These are phyloP conservation scores for Teunomyces tritomae DNA, from an alignment of 805 yeast genomes.

Conservation along the genomic window DNA sequence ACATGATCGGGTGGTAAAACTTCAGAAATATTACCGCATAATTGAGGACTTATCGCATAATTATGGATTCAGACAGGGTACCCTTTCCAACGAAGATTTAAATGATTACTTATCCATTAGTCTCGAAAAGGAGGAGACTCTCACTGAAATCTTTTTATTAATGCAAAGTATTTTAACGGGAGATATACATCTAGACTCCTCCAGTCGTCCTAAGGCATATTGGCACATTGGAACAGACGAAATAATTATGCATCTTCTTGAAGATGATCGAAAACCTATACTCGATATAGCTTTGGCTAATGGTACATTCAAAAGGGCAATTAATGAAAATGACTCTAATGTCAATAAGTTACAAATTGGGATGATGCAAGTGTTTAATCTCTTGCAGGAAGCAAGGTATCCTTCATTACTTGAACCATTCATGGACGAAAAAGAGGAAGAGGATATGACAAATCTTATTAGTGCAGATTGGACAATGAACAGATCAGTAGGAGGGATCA, in stretches of 20 bases:
- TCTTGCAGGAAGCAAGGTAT: conserved; percentile 29
- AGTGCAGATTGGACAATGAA: conserved; percentile 43
- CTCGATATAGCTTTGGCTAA: conserved; percentile 36
- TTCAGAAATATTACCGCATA: conserved; percentile 49
- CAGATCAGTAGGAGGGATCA: conserved; percentile 41
- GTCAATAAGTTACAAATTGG: conserved; percentile 33
- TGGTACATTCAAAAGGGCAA: conserved; percentile 30
- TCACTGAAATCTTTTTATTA: conserved; percentile 33
- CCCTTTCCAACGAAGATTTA: conserved; percentile 48
- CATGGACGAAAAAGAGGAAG: background rate
- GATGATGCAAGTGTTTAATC: conserved; percentile 38
- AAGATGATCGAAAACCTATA: conserved; percentile 40
- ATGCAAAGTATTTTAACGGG: conserved; percentile 39
- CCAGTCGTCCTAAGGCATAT: conserved; percentile 22
- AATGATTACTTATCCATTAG: conserved; percentile 42
- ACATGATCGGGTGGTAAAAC: conserved; percentile 40
- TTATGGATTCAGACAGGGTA: conserved; percentile 46
- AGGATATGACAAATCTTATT: conserved; percentile 18
- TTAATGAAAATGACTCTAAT: conserved; percentile 42
- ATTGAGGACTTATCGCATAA: conserved; percentile 44
- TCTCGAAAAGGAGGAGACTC: conserved; percentile 30
- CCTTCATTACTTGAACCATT: conserved; percentile 35
- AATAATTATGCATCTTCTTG: conserved; percentile 38
- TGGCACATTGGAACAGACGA: conserved; percentile 42
- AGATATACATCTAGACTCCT: conserved; percentile 16